Percentiles rank a stretch among this genome's conserved stretches.
phyloP scores from a whole-genome alignment of 2,329 filamentous ascomycete species.

The Alternaria ventricosa region DNA sequence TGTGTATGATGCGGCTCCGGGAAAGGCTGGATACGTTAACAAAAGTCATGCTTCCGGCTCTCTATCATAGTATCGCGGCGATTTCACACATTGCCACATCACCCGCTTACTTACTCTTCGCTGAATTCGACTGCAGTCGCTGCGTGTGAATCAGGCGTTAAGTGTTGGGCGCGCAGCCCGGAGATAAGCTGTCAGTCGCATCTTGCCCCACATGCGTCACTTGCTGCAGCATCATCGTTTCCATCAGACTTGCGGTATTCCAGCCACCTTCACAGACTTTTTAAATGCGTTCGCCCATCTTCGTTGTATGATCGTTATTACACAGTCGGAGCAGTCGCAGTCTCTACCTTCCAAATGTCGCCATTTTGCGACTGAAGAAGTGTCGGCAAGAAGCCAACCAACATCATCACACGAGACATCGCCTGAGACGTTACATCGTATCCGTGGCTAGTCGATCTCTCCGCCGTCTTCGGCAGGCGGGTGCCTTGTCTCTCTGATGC shows the following conservation, averaged over 20 bases:
- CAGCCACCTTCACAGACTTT: not conserved
- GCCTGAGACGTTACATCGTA: not conserved
- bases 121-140: not conserved
- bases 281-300: not conserved
- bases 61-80: fast-evolving
- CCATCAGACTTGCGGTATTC: not conserved
- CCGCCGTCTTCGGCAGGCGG: not conserved
- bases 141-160: not conserved
- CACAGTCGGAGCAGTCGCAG: not conserved
- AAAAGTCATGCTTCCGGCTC: not conserved
- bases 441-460: not conserved
- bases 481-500: not conserved
- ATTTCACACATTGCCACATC: fast-evolving
- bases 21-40: not conserved
- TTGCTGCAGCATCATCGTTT: not conserved
- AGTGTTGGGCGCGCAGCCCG: not conserved
- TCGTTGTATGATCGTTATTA: not conserved
- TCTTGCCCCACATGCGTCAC: not conserved
- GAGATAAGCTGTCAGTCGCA: not conserved
- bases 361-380: fast-evolving
- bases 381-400: too few relatives aligned
- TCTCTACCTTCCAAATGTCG: not conserved
- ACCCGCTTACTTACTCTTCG: not conserved
- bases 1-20: not conserved
- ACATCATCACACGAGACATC: not conserved